A percentile compares a stretch with the other conserved stretches of the same genome.
Evolutionary conservation across 441 rosid genomes (phyloP).

Genomic region (Sinapis alba): DNA sequence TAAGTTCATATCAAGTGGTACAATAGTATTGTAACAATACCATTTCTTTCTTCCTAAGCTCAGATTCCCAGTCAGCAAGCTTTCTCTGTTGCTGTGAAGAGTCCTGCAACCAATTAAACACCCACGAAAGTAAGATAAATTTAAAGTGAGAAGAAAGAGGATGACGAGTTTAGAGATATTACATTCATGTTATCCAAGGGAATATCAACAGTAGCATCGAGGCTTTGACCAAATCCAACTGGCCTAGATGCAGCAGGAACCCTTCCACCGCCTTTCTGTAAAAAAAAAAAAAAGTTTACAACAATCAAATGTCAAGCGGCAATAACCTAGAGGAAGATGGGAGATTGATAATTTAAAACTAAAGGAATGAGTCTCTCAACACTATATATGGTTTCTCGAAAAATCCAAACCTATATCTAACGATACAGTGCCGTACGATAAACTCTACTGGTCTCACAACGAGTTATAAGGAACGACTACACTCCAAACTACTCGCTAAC

Average conservation of each 20-base stretch:
- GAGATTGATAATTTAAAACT: background rate
- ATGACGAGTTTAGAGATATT: slow-evolving; percentile 21
- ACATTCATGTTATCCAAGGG: slow-evolving; percentile 81
- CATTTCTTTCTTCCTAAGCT: slow-evolving; percentile 84
- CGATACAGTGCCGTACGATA: background rate
- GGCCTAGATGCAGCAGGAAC: slow-evolving; percentile 58
- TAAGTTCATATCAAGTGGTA: background rate
- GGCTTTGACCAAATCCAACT: slow-evolving; percentile 60
- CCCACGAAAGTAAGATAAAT: slow-evolving; percentile 2
- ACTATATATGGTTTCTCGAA: background rate
- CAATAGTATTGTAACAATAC: slow-evolving; percentile 46
- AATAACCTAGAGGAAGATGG: background rate
- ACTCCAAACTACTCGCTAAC: background rate
- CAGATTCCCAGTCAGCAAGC: slow-evolving; percentile 85
- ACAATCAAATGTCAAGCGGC: background rate
- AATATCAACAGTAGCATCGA: slow-evolving; percentile 84
- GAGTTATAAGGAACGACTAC: background rate
- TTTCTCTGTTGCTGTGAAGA: slow-evolving; percentile 70
- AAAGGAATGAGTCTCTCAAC: background rate
- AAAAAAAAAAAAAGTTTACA: background rate
- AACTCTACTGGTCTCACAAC: background rate
- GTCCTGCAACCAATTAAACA: slow-evolving; percentile 51
- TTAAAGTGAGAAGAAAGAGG: background rate
- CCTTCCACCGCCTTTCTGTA: slow-evolving; percentile 70
- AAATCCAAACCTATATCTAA: slow-evolving; percentile 11